phyloP scores from a whole-genome alignment of 345 rosid genomes.

The Brassica carinata region DNA sequence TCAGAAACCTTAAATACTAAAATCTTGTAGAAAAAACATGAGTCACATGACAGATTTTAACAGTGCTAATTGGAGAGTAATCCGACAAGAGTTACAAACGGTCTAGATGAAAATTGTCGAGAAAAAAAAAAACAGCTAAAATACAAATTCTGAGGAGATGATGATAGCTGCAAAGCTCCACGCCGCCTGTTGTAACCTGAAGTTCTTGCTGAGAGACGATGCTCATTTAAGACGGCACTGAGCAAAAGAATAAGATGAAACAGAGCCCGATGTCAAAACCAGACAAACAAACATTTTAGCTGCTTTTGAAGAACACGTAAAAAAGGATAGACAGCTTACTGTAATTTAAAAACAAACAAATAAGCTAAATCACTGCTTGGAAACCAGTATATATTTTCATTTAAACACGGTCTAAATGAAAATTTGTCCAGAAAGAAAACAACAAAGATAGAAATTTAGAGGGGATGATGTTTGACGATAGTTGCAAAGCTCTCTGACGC shows the following conservation, averaged over 20 bases:
- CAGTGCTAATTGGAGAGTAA: neutral
- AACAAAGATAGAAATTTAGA: neutral
- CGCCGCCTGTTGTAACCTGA: neutral
- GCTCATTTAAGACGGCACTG: constrained; percentile 18
- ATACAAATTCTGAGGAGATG: neutral
- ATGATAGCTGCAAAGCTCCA: constrained; percentile 6
- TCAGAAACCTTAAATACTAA: neutral
- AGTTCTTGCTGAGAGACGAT: neutral
- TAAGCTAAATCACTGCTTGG: too few relatives aligned
- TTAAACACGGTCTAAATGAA: too few relatives aligned
- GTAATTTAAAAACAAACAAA: too few relatives aligned
- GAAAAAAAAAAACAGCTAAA: neutral
- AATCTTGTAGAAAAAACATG: constrained; percentile 7
- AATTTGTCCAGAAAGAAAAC: neutral
- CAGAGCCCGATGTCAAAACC: neutral
- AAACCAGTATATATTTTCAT: too few relatives aligned
- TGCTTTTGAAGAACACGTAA: neutral
- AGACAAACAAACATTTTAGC: neutral
- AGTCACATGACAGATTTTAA: neutral
- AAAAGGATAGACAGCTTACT: neutral
- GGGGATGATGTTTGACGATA: neutral
- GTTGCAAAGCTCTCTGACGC: neutral
- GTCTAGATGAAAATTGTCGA: neutral
- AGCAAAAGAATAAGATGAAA: neutral
- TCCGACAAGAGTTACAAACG: constrained; percentile 9